phyloP scores from a whole-genome alignment of 805 yeast genomes.

The Zygoascus biomembranicola region DNA sequence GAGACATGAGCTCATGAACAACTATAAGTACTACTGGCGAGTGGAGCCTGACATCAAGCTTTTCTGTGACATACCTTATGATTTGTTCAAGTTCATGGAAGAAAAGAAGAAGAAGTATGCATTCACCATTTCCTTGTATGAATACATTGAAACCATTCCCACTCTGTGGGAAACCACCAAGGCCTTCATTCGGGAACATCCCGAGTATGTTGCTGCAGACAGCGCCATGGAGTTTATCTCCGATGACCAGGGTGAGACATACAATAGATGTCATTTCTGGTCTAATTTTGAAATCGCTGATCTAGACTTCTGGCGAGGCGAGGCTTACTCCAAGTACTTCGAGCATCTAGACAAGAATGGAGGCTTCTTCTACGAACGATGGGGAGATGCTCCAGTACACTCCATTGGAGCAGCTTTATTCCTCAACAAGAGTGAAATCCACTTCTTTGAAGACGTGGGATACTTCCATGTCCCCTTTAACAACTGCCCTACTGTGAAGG shows the following conservation, averaged over 20 bases:
- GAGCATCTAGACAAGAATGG: slow-evolving; percentile 53
- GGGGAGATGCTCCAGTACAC: slow-evolving; percentile 77
- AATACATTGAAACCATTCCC: slow-evolving; percentile 60
- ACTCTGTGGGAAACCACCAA: slow-evolving; percentile 70
- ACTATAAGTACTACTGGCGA: slow-evolving; percentile 87
- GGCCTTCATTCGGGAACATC: slow-evolving; percentile 52
- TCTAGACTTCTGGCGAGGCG: slow-evolving; percentile 49
- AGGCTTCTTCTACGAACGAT: slow-evolving; percentile 66
- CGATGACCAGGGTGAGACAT: slow-evolving; percentile 58
- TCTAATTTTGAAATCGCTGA: slow-evolving; percentile 61
- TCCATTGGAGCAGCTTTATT: slow-evolving; percentile 54
- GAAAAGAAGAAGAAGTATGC: slow-evolving; percentile 67
- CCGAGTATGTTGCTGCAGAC: slow-evolving; percentile 49
- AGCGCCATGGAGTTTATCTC: slow-evolving; percentile 66
- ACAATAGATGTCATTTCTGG: slow-evolving; percentile 86
- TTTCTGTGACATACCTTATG: slow-evolving; percentile 71
- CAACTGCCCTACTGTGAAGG: slow-evolving; percentile 44
- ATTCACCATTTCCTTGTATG: slow-evolving; percentile 66
- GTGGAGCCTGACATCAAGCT: slow-evolving; percentile 77
- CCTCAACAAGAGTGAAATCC: slow-evolving; percentile 43
- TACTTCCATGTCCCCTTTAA: slow-evolving; percentile 49
- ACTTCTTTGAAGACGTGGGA: slow-evolving; percentile 53
- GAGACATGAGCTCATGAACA: slow-evolving; percentile 55
- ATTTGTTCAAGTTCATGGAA: slow-evolving; percentile 72
- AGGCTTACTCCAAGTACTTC: slow-evolving; percentile 47